Conservation (phyloP, 176 grass and related monocot species). For the Triticum turgidum region DNA sequence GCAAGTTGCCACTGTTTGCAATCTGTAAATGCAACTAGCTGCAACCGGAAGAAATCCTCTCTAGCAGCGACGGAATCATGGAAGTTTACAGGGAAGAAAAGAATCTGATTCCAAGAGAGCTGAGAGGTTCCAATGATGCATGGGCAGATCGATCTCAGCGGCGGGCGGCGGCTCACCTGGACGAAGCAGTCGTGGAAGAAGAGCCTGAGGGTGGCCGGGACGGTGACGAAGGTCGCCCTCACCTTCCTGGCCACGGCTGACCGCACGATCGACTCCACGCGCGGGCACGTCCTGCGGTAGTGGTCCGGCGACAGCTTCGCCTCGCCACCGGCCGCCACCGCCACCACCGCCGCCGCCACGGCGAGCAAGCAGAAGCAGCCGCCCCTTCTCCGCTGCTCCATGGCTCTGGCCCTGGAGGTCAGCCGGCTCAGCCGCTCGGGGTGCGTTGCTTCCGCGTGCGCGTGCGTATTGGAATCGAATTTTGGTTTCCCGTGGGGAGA, state of each 20-base stretch:
- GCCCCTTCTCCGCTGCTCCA: constrained; percentile 32
- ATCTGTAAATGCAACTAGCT: neutral
- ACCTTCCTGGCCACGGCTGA: constrained; percentile 44
- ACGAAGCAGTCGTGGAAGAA: constrained; percentile 76
- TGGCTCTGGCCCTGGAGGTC: neutral
- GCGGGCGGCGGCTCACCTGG: constrained; percentile 32
- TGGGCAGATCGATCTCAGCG: neutral
- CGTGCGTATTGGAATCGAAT: neutral
- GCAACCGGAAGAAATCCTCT: too few species aligned
- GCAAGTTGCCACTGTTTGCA: neutral
- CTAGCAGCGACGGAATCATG: neutral
- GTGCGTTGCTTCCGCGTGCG: neutral
- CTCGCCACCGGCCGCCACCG: neutral
- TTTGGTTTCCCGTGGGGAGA: neutral
- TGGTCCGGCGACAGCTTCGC: constrained; percentile 35
- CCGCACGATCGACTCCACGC: constrained; percentile 52
- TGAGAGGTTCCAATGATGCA: neutral
- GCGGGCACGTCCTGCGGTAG: constrained; percentile 52
- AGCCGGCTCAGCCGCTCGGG: too few species aligned
- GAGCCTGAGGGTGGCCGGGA: constrained; percentile 56
- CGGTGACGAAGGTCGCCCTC: constrained; percentile 47
- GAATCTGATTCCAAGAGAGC: neutral
- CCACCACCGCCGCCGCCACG: neutral
- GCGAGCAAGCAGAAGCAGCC: neutral
- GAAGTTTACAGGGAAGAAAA: neutral